Evolutionary conservation across 2,329 filamentous ascomycete genomes (phyloP), one percentile per base, ranked within the genome.

Genomic region (Fusarium pininemorale): DNA sequence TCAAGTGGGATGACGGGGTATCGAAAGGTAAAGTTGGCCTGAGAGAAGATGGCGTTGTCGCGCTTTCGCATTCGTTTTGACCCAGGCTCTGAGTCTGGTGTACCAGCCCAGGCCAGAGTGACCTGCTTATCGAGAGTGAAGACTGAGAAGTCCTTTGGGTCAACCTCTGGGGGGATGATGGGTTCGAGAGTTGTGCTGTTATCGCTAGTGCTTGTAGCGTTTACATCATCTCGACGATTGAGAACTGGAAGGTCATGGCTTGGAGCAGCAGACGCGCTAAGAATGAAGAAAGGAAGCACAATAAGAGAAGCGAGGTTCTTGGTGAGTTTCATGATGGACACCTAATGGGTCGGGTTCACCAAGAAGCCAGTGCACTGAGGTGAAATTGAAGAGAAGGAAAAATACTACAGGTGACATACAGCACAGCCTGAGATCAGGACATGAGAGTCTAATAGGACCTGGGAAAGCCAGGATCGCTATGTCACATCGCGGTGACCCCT

Each of bases 1-100:
- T 73, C 71, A 24, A 73, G 71, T 2, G 71, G 61, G 3, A 73
- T 26, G 6, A 60, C 28, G 8, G 71, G 71, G 12, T 72, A 66
- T 18, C 2, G 16, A 13, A 72, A 72, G 0, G 69, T 73, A 15
- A 73, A 73, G 61, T 73, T 73, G 32, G 61, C 58, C 5, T 70
- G 69, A 0, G 69, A 54, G 13, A 73, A 61, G 20, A 63, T 38
- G 6, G 30, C 61, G 7, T 59, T 45, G 18, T 73, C 58, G 35
- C 71, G 71, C 48, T 70, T 73, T 4, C 70, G 35, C 69, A 53
- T 54, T 0, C 58, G n/a, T 16, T 38, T 30, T 1, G 48, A 11
- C 7, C 44, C 51, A 3, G 61, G 45, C 5, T 56, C 57, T 6
- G 48, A 39, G 3, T 41, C 35, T 3, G 69, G 24, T 5, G 69